Evolutionary conservation across 148 eudicot genomes (phyloP).

Genomic region (Heliamphora exappendiculata): DNA sequence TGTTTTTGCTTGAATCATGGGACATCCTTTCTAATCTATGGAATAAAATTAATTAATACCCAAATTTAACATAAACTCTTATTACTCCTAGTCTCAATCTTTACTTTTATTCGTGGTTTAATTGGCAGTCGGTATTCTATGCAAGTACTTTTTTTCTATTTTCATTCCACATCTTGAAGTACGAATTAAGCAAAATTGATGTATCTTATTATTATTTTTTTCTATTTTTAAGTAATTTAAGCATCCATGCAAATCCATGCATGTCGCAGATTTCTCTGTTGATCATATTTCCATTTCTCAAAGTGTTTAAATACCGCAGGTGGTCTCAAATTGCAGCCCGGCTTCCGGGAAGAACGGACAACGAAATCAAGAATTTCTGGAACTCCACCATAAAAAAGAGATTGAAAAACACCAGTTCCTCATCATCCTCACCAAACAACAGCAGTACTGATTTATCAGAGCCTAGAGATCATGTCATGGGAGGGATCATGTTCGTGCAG

Average conservation of each 20-base stretch:
- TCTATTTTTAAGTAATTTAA: neutral
- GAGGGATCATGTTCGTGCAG: constrained; percentile 18
- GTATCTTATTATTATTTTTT: neutral
- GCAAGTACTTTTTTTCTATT: too few species aligned
- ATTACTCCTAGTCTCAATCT: too few species aligned
- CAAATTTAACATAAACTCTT: too few species aligned
- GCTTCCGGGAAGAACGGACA: constrained; percentile 73
- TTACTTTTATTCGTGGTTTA: too few species aligned
- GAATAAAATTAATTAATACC: too few species aligned
- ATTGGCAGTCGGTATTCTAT: too few species aligned
- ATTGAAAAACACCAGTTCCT: constrained; percentile 24
- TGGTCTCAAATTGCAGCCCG: constrained; percentile 84
- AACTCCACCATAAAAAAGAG: constrained; percentile 63
- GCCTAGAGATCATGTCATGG: constrained; percentile 12
- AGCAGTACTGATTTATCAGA: constrained; percentile 19
- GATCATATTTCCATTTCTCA: neutral
- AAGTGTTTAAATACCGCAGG: constrained; percentile 14
- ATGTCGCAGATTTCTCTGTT: neutral
- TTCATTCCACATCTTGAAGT: too few species aligned
- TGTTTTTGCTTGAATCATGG: too few species aligned
- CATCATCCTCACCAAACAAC: constrained; percentile 24
- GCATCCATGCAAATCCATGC: constrained; percentile 3
- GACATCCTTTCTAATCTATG: too few species aligned
- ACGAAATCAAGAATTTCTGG: constrained; percentile 74
- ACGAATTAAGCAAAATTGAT: too few species aligned